phyloP scores from a whole-genome alignment of 2,329 filamentous ascomycete species.

The Cordyceps militaris region DNA sequence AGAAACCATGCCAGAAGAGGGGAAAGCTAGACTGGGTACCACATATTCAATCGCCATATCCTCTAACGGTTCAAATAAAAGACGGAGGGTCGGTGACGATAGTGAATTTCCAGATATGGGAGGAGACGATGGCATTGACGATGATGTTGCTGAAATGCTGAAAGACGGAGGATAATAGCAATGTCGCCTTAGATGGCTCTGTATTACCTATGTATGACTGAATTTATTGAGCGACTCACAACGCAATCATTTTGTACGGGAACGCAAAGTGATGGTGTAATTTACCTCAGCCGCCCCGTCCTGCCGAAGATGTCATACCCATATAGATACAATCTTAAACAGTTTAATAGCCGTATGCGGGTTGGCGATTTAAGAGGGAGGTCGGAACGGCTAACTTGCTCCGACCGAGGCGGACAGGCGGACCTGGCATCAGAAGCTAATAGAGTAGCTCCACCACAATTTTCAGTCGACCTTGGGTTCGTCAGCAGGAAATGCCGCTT shows the following conservation, averaged over 20 bases:
- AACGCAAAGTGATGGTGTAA: too few species aligned
- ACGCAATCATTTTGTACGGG: background rate
- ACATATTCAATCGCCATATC: conserved; percentile 44
- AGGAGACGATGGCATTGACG: conserved; percentile 48
- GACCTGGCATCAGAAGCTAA: background rate
- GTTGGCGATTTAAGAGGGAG: background rate
- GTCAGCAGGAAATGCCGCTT: conserved; percentile 13
- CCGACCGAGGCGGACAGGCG: conserved; percentile 12
- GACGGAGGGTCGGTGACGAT: conserved; percentile 44
- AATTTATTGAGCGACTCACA: background rate
- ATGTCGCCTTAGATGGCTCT: background rate
- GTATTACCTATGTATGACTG: conserved; percentile 3
- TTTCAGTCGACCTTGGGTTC: conserved; percentile 6
- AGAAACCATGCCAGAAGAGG: conserved; percentile 16
- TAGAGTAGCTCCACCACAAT: conserved; percentile 11
- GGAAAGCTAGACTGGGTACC: conserved; percentile 5
- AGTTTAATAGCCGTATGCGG: background rate
- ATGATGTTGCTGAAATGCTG: conserved; percentile 50
- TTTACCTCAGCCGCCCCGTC: too few species aligned
- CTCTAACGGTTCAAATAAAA: conserved; percentile 49
- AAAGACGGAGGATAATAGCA: conserved; percentile 25
- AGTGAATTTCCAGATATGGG: conserved; percentile 49
- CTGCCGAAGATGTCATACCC: too few species aligned
- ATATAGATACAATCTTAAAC: too few species aligned
- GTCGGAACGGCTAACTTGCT: conserved; percentile 3